Percentiles rank a stretch among this genome's conserved stretches.
phyloP scores from a whole-genome alignment of 306 rosid species.

The Lotus japonicus region DNA sequence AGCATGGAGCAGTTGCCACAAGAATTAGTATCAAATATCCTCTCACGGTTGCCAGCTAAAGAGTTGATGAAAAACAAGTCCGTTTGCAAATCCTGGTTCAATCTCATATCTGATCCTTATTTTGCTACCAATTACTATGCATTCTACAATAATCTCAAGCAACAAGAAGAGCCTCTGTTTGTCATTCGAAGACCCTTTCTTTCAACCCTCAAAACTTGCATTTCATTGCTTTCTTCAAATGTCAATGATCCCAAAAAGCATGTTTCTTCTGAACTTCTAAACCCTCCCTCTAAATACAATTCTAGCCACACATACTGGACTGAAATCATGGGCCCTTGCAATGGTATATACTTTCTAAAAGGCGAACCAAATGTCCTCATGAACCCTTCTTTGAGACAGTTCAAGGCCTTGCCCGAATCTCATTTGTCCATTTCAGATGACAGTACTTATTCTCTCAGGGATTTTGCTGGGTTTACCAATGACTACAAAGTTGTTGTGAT shows the following conservation, averaged over 20 bases:
- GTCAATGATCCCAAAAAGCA: background rate
- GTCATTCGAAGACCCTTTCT: conserved; percentile 7
- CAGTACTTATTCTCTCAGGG: background rate
- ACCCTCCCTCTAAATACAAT: background rate
- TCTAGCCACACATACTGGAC: conserved; percentile 20
- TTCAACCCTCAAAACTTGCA: conserved; percentile 12
- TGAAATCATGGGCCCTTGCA: conserved; percentile 19
- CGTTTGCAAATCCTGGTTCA: conserved; percentile 10
- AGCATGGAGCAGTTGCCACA: background rate
- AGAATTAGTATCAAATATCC: conserved; percentile 16
- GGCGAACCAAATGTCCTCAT: conserved; percentile 22
- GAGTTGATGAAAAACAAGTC: background rate
- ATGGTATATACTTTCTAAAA: conserved; percentile 17
- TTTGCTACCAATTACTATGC: background rate
- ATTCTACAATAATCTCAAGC: background rate
- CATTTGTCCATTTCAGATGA: background rate
- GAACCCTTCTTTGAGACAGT: conserved; percentile 2
- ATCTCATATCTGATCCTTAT: conserved; percentile 7
- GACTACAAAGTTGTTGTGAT: conserved; percentile 23
- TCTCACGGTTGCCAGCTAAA: conserved; percentile 4
- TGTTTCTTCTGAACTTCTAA: background rate
- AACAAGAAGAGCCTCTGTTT: background rate
- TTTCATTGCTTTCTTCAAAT: conserved; percentile 10
- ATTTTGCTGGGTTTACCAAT: conserved; percentile 10
- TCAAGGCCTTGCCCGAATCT: too few species aligned